A percentile compares a stretch with the other conserved stretches of the same genome.
These are phyloP conservation scores for Nemania abortiva DNA, from an alignment of 2,329 filamentous ascomycete genomes.

Conservation along the genomic window DNA sequence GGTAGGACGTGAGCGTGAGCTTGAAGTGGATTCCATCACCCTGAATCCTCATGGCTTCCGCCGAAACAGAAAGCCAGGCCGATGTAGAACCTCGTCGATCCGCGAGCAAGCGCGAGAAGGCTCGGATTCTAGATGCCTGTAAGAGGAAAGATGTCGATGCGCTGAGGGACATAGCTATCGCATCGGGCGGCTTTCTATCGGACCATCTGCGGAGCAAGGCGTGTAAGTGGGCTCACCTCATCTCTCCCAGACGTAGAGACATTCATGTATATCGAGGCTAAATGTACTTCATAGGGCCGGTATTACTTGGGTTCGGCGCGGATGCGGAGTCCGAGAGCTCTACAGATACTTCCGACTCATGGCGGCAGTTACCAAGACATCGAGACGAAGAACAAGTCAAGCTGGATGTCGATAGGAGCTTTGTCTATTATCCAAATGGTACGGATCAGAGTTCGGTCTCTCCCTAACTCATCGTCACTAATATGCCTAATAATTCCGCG, in stretches of 20 bases:
- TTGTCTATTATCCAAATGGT: conserved; percentile 94
- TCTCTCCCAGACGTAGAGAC: conserved; percentile 8
- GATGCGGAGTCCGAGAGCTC: conserved; percentile 42
- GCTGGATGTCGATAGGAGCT: conserved; percentile 94
- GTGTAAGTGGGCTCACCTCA: conserved; percentile 70
- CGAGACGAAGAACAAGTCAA: conserved; percentile 90
- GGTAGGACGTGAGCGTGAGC: conserved; percentile 18
- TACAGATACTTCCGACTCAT: conserved; percentile 53
- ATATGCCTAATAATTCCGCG: not conserved
- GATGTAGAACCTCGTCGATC: conserved; percentile 29
- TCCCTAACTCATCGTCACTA: not conserved
- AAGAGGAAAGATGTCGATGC: conserved; percentile 65
- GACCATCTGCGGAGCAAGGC: conserved; percentile 78
- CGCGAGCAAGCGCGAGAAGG: conserved; percentile 51
- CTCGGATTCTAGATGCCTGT: conserved; percentile 71
- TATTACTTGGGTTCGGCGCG: conserved; percentile 57
- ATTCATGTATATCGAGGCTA: conserved; percentile 14
- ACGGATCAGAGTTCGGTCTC: conserved; percentile 47
- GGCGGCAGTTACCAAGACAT: conserved; percentile 78
- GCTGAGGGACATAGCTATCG: conserved; percentile 70
- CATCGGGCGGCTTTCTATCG: conserved; percentile 74
- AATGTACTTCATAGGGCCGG: conserved; percentile 56
- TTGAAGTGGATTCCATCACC: conserved; percentile 19
- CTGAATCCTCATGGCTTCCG: conserved; percentile 39
- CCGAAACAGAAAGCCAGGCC: conserved; percentile 34